Evolutionary conservation across 495 filamentous ascomycete genomes (phyloP), one percentile per base, ranked within the genome.

Genomic region (Penicilliopsis zonata): DNA sequence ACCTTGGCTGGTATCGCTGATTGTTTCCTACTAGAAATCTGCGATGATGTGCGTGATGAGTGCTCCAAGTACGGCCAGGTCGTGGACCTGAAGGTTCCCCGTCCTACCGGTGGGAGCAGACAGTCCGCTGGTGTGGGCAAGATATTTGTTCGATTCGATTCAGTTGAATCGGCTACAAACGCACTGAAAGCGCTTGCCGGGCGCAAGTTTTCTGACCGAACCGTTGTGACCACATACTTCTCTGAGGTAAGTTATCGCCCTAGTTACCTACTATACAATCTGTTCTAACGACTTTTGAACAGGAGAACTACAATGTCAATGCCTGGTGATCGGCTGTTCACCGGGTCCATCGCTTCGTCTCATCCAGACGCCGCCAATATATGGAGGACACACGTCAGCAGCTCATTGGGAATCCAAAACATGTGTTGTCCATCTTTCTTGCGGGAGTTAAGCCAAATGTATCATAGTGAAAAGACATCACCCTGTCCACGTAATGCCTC

Each of bases 151-250:
- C 95, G 94, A 59, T 98, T 80, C 46, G 86, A 88, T 29, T 72
- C 62, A 2, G 60, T 72, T 5, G 82, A 86, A 35, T 72, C 75
- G 2, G 83, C 92, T n/a, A 75, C 78, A 30, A 82, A 77, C 44
- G 90, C 90, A 8, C 65, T 96, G 29, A 72, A 77, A 41, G 76
- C 85, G 24, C 69, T 98, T 37, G 92, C 92, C 8, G 90, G 90
- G 24, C 70, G 90, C 32, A 94, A 95, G 53, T 98, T 96, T 49
- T 82, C 84, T 1, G 85, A 94, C 56, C 74, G 90, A 23, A 98
- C 90, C 5, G 90, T 98, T 13, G 92, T 98, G 20, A 84, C 82
- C 6, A 94, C 92, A 9, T 94, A 86, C 57, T 98, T 94, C 56
- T 78, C 83, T 13, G 90, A 94, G 69, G 82, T 83, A 60, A 55